Base-by-base conservation (phyloP, 2,329 filamentous ascomycete genomes). In the Ophiostoma triangulosporum region DNA sequence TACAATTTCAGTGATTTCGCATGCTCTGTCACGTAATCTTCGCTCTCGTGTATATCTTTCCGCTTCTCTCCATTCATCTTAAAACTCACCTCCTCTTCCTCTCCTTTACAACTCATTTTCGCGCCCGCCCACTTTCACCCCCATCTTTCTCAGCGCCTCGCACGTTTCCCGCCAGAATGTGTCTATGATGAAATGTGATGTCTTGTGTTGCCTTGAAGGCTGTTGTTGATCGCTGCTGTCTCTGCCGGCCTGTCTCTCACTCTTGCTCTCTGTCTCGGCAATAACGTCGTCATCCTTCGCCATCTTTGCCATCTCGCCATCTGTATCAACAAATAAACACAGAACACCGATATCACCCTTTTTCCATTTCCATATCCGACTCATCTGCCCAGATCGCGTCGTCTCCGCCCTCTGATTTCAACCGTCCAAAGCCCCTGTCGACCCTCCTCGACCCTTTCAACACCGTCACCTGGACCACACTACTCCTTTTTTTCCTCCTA, bases 161-260 rank as follows among this genome's bases (percentile, higher is more conserved):
- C 54, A 31, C 50, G 29, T 38, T 52, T 49, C 43, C 27, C 45
- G 9, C 45, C 46, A 46, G 48, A 49, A 49, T 51, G 54, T 33
- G 33, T 43, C 43, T 14, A 49, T 36, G 52, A 36, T 40, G 48
- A 46, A 45, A 22, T 56, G 52, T 36, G 52, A 36, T 40, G 48
- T 50, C 49, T 27, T 56, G 49, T 49, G 52, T 49, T 56, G 52
- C 31, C 38, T 36, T 50, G 54, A 24, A 55, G 46, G 46, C 38
- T 33, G 31, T 8, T n/a, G 35, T 31, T 52, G 24, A 32, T 11
- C 24, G 17, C 27, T 24, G 15, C 29, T 46, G 31, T 38, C 29
- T 46, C 36, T 43, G 27, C 14, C 26, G n/a, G 26, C 14, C 27
- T 15, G n/a, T 26, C 27, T 54, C 20, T 26, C 12, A 14, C 2